Percentiles rank a stretch among this genome's conserved stretches.
phyloP scores from a whole-genome alignment of 495 filamentous ascomycete genomes.

The Aspergillus taichungensis region DNA sequence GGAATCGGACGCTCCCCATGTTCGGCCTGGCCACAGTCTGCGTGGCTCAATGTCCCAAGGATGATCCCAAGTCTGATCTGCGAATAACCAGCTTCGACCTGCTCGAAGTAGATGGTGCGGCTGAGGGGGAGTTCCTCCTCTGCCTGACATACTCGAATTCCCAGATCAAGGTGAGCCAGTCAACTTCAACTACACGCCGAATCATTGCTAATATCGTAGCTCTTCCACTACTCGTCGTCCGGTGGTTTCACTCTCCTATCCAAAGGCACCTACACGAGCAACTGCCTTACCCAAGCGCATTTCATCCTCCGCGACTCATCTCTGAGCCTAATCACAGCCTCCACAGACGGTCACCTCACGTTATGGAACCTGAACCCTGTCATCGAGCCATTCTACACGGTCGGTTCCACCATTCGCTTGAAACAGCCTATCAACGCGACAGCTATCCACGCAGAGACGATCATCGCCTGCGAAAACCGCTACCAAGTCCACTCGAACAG shows the following conservation, averaged over 20 bases:
- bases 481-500: conserved; percentile 64
- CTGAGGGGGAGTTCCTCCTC: conserved; percentile 38
- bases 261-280: conserved; percentile 59
- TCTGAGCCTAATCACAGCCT: conserved; percentile 44
- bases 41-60: conserved; percentile 51
- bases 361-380: conserved; percentile 40
- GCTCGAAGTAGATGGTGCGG: conserved; percentile 26
- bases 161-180: conserved; percentile 45
- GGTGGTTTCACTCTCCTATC: conserved; percentile 46
- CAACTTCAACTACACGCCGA: not conserved
- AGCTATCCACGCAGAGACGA: conserved; percentile 11
- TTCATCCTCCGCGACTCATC: conserved; percentile 29
- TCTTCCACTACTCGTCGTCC: conserved; percentile 49
- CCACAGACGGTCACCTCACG: conserved; percentile 54
- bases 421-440: conserved; percentile 12
- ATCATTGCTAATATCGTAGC: conserved; percentile 16
- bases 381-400: conserved; percentile 23
- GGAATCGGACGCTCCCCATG: conserved; percentile 43
- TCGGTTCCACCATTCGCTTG: conserved; percentile 11
- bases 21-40: conserved; percentile 52
- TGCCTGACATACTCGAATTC: conserved; percentile 74
- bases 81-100: conserved; percentile 69
- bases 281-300: conserved; percentile 67
- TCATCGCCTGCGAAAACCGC: conserved; percentile 23
- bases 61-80: conserved; percentile 56